Evolutionary conservation across 257 asterid genomes (phyloP).

Genomic region (Ilex asprella): DNA sequence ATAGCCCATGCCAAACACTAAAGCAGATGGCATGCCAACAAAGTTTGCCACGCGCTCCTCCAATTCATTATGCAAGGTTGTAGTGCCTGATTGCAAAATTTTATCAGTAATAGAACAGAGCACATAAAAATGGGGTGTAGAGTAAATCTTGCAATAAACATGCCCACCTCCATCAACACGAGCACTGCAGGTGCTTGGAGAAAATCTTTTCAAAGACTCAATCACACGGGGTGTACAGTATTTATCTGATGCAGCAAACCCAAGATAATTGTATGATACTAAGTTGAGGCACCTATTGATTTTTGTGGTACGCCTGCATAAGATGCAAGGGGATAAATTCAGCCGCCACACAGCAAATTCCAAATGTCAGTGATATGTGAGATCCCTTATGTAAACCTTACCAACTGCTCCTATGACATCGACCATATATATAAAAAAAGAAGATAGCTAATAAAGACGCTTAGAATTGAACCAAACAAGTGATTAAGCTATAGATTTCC

Average conservation of each 20-base stretch:
- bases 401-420: not conserved
- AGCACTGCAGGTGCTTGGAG: constrained; percentile 88
- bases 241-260: constrained; percentile 98
- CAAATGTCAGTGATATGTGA: not conserved
- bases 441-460: not conserved
- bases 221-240: constrained; percentile 94
- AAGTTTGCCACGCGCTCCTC: constrained; percentile 86
- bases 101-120: constrained; percentile 5
- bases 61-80: constrained; percentile 68
- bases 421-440: not conserved
- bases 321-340: constrained; percentile 1
- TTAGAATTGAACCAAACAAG: not conserved
- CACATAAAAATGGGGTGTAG: not conserved
- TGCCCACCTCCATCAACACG: constrained; percentile 92
- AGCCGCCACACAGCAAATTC: not conserved
- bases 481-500: not conserved
- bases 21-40: constrained; percentile 87
- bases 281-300: constrained; percentile 80
- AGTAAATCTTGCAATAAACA: not conserved
- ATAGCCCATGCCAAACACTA: constrained; percentile 98
- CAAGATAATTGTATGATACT: constrained; percentile 96
- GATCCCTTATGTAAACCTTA: not conserved
- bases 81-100: constrained; percentile 56
- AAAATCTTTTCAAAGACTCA: constrained; percentile 73
- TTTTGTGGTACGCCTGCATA: constrained; percentile 67